Conservation (phyloP, 192 early-diverging fungal genomes). For the Backusella psychrophila region DNA sequence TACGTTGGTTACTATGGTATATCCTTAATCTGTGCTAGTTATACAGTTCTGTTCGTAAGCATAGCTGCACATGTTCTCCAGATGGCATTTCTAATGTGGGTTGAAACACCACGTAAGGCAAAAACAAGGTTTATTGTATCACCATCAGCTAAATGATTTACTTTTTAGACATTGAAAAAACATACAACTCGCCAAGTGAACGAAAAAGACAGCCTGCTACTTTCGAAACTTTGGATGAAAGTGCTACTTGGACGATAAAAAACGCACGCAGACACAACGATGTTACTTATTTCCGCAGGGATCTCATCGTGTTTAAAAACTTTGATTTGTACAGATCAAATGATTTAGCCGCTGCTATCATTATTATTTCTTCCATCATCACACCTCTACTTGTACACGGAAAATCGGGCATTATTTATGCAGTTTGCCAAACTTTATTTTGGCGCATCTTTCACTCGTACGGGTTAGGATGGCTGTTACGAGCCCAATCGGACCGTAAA, state of each 20-base stretch:
- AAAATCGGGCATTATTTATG: constrained; percentile 41
- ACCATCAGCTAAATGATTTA: neutral
- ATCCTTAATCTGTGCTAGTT: constrained; percentile 86
- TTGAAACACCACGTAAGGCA: constrained; percentile 86
- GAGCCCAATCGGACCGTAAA: constrained; percentile 78
- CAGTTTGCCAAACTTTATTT: constrained; percentile 69
- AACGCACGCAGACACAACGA: constrained; percentile 5
- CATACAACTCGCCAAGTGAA: constrained; percentile 45
- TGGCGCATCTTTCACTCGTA: constrained; percentile 87
- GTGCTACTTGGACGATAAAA: constrained; percentile 8
- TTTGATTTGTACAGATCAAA: constrained; percentile 84
- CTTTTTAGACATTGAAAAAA: constrained; percentile 55
- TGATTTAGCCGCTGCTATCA: constrained; percentile 75
- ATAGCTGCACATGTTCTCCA: constrained; percentile 86
- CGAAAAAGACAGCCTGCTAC: constrained; percentile 11
- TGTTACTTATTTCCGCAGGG: constrained; percentile 64
- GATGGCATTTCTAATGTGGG: constrained; percentile 84
- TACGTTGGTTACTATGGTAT: constrained; percentile 96
- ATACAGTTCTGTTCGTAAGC: constrained; percentile 87
- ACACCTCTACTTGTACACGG: constrained; percentile 51
- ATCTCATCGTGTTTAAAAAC: constrained; percentile 88
- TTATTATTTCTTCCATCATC: constrained; percentile 69
- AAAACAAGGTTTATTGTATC: neutral
- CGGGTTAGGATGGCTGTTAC: constrained; percentile 75
- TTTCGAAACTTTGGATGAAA: neutral